Evolutionary conservation across 2,329 filamentous ascomycete genomes (phyloP).

Genomic region (Hypomyces rosellus): DNA sequence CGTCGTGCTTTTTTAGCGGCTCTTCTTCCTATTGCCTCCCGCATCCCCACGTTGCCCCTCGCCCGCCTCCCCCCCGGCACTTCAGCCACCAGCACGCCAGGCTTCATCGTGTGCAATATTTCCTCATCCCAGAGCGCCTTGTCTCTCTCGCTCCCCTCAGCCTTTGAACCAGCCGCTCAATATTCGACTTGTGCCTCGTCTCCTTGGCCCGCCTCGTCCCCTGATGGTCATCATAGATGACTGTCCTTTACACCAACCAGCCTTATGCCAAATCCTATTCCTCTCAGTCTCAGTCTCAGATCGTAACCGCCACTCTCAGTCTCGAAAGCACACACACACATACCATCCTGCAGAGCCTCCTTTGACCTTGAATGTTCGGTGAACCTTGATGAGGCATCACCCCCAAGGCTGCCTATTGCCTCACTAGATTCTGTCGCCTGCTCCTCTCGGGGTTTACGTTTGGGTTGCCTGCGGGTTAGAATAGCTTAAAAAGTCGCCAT

Average conservation of each 20-base stretch:
- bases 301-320: neutral
- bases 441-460: neutral
- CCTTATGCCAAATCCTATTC: neutral
- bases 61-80: neutral
- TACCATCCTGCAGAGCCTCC: neutral
- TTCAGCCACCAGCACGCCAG: too few species aligned
- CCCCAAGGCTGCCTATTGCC: slow-evolving; percentile 6
- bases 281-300: neutral
- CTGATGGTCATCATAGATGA: slow-evolving; percentile 3
- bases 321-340: neutral
- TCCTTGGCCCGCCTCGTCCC: neutral
- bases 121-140: neutral
- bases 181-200: neutral
- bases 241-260: neutral
- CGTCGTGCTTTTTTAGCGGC: neutral
- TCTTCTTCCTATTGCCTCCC: neutral
- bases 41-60: neutral
- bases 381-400: slow-evolving; percentile 1
- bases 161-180: neutral
- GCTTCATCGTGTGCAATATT: too few species aligned
- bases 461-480: neutral
- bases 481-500: neutral
- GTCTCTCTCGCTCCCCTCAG: neutral
- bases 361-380: neutral
- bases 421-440: neutral